A percentile compares a stretch with the other conserved stretches of the same genome.
Evolutionary conservation across 2,329 filamentous ascomycete species (phyloP).

Genomic region (Pseudogymnoascus sp.): DNA sequence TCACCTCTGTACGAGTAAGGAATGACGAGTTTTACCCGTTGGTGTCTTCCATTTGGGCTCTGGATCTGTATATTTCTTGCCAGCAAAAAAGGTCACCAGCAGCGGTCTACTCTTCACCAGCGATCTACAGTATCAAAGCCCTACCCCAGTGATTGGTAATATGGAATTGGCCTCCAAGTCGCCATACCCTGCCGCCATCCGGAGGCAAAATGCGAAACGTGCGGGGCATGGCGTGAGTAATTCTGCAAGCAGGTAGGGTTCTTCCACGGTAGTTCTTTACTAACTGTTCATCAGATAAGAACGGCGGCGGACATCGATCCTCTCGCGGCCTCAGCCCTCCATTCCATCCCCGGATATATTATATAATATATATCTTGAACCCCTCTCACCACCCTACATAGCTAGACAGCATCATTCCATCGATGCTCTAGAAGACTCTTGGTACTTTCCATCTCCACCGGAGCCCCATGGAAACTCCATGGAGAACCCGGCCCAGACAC

Average conservation of each 20-base stretch:
- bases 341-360: background rate
- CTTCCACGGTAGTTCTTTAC: background rate
- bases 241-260: background rate
- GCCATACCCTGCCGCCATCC: background rate
- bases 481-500: background rate
- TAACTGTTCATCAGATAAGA: background rate
- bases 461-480: background rate
- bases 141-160: background rate
- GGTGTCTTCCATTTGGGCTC: background rate
- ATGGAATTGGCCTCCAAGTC: background rate
- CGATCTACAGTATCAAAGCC: background rate
- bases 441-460: background rate
- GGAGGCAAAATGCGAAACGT: background rate
- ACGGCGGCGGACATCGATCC: background rate
- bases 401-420: background rate
- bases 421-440: background rate
- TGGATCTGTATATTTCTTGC: background rate
- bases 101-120: background rate
- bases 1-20: background rate
- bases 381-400: background rate
- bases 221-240: background rate
- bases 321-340: background rate
- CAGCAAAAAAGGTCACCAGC: background rate
- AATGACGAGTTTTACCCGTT: background rate
- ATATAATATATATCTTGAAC: background rate